Base-by-base conservation (phyloP, 2,329 filamentous ascomycete genomes). In the Trichoderma pleuroti region DNA sequence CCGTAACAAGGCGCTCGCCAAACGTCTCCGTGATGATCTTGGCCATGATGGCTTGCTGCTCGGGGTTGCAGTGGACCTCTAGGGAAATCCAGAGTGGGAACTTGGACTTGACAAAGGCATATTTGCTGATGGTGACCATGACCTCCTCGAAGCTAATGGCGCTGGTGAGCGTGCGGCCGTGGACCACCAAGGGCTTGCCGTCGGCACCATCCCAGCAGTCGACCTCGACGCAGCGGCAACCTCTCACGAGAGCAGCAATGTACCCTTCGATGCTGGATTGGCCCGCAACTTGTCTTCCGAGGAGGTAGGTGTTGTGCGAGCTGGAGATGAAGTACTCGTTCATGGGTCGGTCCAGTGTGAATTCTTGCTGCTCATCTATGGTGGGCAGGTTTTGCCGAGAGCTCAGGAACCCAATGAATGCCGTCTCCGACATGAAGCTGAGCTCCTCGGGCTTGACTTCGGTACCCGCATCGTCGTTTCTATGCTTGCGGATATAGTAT, bases 261-360 rank as follows among this genome's bases (percentile, higher is more conserved):
- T 99, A 99, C 56, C 94, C 94, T 80, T 99, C 96, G 2, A 97
- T 92, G 77, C 94, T 98, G 2, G 96, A 98, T 57, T 92, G 88
- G 32, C 95, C 95, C 12, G 90, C 92, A 2, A 98, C 91, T 80
- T 99, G 96, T 68, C 94, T 91, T 16, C 96, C 96, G 5, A 97
- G 86, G 1, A 99, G 90, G 77, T 99, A 99, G 0, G 96, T 99
- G 81, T 99, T 99, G 85, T 99, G 96, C 1, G 96, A 98, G 83
- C 94, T 98, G 1, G 95, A 98, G 74, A 99, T 96, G 84, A 94
- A 98, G 81, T 99, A 99, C 78, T 98, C 95, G 78, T 97, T 97
- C 79, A 98, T 84, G 0, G 96, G 96, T 28, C 92, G 89, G 77
- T 97, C 90, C 68, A 98, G 88, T 7, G 84, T 84, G 69, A 90